A percentile compares a stretch with the other conserved stretches of the same genome.
Evolutionary conservation across 140 eudicot genomes (phyloP).

Genomic region (Erigeron philadelphicus): DNA sequence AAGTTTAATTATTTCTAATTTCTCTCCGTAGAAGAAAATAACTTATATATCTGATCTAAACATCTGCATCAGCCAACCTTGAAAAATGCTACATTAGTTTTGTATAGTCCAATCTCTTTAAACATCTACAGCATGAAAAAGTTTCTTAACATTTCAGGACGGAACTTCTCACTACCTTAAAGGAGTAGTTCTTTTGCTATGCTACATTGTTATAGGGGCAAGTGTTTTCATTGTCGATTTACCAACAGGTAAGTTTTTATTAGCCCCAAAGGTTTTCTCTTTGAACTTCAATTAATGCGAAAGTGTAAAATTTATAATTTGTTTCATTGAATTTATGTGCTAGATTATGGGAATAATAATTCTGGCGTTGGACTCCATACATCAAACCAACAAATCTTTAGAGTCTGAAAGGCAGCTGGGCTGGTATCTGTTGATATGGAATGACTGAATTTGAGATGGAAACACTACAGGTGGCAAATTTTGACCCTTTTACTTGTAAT

Average conservation of each 20-base stretch:
- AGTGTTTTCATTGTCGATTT: conserved; percentile 35
- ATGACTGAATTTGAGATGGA: not conserved
- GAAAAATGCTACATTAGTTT: not conserved
- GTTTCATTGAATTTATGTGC: not conserved
- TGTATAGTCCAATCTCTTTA: not conserved
- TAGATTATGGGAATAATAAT: conserved; percentile 19
- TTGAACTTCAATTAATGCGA: not conserved
- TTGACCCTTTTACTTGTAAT: conserved; percentile 1
- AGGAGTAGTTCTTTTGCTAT: conserved; percentile 51
- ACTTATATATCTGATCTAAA: not conserved
- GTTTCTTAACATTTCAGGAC: conserved; percentile 35
- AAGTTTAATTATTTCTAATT: not conserved
- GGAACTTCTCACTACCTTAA: conserved; percentile 72
- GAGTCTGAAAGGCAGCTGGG: conserved; percentile 23
- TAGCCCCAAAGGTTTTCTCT: not conserved
- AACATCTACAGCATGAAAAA: not conserved
- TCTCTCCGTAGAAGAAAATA: not conserved
- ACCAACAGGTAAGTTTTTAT: conserved; percentile 27
- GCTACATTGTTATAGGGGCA: conserved; percentile 43
- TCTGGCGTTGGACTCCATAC: conserved; percentile 18
- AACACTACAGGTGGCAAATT: not conserved
- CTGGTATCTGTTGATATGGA: conserved; percentile 3
- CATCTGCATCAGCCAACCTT: not conserved
- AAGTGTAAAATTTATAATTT: not conserved
- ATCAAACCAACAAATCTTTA: conserved; percentile 17